Evolutionary conservation across 1,284 basidiomycete genomes (phyloP).

Genomic region (Rhodotorula sp.): DNA sequence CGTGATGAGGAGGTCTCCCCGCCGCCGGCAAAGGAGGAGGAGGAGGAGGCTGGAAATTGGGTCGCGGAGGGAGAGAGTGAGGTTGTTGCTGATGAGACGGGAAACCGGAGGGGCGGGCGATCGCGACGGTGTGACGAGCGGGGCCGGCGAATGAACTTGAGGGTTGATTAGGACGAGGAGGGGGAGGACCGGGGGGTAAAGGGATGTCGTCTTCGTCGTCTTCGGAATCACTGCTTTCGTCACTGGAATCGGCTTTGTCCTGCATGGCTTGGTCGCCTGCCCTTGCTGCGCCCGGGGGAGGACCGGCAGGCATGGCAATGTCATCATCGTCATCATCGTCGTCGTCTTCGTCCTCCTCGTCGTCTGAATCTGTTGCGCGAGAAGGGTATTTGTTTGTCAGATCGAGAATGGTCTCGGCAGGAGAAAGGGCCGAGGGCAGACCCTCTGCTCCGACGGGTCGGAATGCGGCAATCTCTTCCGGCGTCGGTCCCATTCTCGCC

Average conservation of each 20-base stretch:
- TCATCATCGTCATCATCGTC: conserved; percentile 65
- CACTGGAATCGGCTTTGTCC: not conserved
- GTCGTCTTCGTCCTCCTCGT: conserved; percentile 34
- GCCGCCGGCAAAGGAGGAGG: conserved; percentile 3
- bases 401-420: not conserved
- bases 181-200: conserved; percentile 42
- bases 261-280: not conserved
- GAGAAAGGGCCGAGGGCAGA: too few relatives aligned
- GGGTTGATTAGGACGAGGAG: conserved; percentile 26
- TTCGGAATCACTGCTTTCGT: conserved; percentile 4
- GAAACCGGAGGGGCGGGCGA: conserved; percentile 17
- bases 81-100: conserved; percentile 14
- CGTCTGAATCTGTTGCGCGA: not conserved
- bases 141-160: conserved; percentile 17
- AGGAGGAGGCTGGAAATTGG: conserved; percentile 7
- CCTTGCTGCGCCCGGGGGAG: conserved; percentile 58
- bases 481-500: conserved; percentile 34
- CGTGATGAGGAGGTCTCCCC: not conserved
- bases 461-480: conserved; percentile 39
- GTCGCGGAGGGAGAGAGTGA: conserved; percentile 26
- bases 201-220: conserved; percentile 47
- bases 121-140: conserved; percentile 29
- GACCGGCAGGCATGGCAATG: conserved; percentile 80
- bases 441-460: conserved; percentile 2
- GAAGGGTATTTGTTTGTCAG: not conserved